phyloP scores from a whole-genome alignment of 1,139 yeast genomes.

The Spathaspora sp. region DNA sequence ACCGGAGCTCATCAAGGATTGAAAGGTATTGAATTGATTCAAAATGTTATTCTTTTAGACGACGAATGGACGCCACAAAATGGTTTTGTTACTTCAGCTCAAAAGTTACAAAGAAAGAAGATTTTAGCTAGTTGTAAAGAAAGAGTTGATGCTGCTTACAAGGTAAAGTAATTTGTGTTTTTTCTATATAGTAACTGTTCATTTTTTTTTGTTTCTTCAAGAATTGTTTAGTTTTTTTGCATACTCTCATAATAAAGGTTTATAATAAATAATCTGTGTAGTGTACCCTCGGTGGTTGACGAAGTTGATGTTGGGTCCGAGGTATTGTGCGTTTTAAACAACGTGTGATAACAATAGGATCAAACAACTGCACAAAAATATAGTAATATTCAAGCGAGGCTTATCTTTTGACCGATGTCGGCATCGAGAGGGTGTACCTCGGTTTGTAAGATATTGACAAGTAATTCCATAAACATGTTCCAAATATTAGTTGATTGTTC shows the following conservation, averaged over 20 bases:
- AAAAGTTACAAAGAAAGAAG: slow-evolving; percentile 92
- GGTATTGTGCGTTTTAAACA: background rate
- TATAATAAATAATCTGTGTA: background rate
- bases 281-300: background rate
- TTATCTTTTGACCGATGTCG: background rate
- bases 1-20: slow-evolving; percentile 85
- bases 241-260: background rate
- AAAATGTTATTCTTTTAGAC: slow-evolving; percentile 75
- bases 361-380: background rate
- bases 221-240: no score
- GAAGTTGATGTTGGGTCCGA: background rate
- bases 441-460: background rate
- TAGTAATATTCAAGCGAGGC: background rate
- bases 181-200: background rate
- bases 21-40: slow-evolving; percentile 80
- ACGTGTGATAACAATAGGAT: background rate
- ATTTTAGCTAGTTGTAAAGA: slow-evolving; percentile 66
- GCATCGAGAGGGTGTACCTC: background rate
- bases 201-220: background rate
- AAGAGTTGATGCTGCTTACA: slow-evolving; percentile 59
- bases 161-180: slow-evolving; percentile 1
- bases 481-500: no score
- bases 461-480: no score
- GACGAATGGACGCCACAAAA: slow-evolving; percentile 98
- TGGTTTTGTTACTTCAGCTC: slow-evolving; percentile 93